Evolutionary conservation across 1,284 basidiomycete genomes (phyloP), one percentile per base, ranked within the genome.

Genomic region (Ceratobasidium sp.): DNA sequence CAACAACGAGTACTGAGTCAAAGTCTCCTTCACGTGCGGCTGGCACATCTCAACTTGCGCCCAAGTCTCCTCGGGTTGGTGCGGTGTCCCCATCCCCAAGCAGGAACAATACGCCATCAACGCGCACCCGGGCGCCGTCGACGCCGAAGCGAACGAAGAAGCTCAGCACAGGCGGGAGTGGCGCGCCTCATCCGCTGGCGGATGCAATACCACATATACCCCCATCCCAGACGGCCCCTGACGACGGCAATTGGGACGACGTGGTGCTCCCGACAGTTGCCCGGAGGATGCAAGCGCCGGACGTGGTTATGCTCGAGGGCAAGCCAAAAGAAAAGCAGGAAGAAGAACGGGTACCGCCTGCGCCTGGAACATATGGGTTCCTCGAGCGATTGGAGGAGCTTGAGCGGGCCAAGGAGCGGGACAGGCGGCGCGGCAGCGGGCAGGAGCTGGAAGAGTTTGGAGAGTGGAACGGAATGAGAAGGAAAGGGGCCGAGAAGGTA

Each of bases 281-380:
- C 19, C 87, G 92, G 76, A 94, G 94, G 84, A 90, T 90, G 79
- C 93, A 92, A 11, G 48, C 24, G 16, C 51, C 59, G 8, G 76
- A 76, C 27, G 46, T 77, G 27, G 66, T 69, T 11, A 75, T 76
- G 74, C 64, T 77, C 22, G 75, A 76, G 84, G 86, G 69, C 27
- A 89, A 86, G 19, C 86, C 88, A 79, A 90, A 90, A 13, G 89
- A 86, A 77, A 86, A 88, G 34, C 84, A 86, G 78, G 84, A 86
- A 49, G 87, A 82, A 79, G 81, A 81, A 16, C 69, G 46, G 29
- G 48, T 61, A 79, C 80, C 81, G 9, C 74, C 75, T 22, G 92
- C 91, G 29, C 90, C 92, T 19, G 92, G 92, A n/a, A 93, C 91
- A 48, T 93, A 93, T 80, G 91, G 89, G 0, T 92, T 85, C 79